These are phyloP conservation scores for Trematosphaeria pertusa DNA, from an alignment of 2,329 filamentous ascomycete species.

Conservation along the genomic window DNA sequence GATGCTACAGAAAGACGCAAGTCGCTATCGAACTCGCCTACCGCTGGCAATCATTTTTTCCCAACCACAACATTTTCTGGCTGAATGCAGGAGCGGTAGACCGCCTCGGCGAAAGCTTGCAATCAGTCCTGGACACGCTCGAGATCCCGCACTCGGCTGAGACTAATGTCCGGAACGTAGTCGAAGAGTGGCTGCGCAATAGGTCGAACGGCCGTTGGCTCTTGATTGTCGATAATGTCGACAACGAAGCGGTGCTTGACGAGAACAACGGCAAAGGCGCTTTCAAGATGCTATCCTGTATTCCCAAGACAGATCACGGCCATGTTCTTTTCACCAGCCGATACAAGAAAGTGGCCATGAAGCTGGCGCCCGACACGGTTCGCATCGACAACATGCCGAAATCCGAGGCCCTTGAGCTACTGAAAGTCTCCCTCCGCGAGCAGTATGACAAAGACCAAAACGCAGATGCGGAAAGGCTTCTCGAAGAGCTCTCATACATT, in stretches of 20 bases:
- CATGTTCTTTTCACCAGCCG: slow-evolving; percentile 50
- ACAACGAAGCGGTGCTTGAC: slow-evolving; percentile 24
- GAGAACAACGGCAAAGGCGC: slow-evolving; percentile 7
- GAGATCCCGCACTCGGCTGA: slow-evolving; percentile 11
- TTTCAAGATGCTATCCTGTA: slow-evolving; percentile 29
- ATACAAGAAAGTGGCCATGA: slow-evolving; percentile 37
- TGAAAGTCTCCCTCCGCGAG: slow-evolving; percentile 7
- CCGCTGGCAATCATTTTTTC: slow-evolving; percentile 11
- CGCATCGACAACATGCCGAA: slow-evolving; percentile 11
- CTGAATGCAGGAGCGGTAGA: slow-evolving; percentile 10
- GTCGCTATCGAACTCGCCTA: slow-evolving; percentile 13
- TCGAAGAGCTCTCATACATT: slow-evolving; percentile 32
- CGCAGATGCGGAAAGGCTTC: slow-evolving; percentile 3
- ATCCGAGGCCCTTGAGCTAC: slow-evolving; percentile 10
- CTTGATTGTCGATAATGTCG: slow-evolving; percentile 25
- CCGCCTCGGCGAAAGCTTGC: slow-evolving; percentile 12
- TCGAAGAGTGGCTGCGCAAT: slow-evolving; percentile 14
- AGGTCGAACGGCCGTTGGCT: slow-evolving; percentile 15
- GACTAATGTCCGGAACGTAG: slow-evolving; percentile 10
- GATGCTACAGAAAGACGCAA: slow-evolving; percentile 15
- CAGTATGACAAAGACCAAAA: slow-evolving; percentile 10
- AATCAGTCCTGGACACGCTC: slow-evolving; percentile 7
- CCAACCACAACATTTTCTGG: slow-evolving; percentile 13
- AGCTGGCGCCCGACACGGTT: slow-evolving; percentile 8
- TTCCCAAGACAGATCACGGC: slow-evolving; percentile 36